phyloP scores from a whole-genome alignment of 2,329 filamentous ascomycete species.

The Gliomastix tumulicola region DNA sequence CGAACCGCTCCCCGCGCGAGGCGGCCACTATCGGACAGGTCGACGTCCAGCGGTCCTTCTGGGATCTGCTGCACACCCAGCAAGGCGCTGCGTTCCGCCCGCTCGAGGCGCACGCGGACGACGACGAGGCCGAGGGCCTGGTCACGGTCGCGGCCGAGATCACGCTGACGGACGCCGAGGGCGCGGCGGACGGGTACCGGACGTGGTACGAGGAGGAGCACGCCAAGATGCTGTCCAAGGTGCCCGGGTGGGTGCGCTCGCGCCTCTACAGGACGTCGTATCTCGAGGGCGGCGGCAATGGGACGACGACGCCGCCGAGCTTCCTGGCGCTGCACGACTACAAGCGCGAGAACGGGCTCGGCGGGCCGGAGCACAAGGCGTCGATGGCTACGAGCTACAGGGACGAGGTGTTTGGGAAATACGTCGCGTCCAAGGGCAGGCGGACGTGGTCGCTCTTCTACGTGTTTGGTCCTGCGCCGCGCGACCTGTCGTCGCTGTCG shows the following conservation, averaged over 20 bases:
- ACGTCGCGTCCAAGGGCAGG: constrained; percentile 48
- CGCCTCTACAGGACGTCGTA: constrained; percentile 62
- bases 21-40: constrained; percentile 47
- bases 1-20: constrained; percentile 46
- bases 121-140: constrained; percentile 52
- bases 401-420: constrained; percentile 49
- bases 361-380: constrained; percentile 55
- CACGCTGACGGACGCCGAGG: constrained; percentile 40
- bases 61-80: constrained; percentile 55
- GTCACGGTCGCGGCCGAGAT: constrained; percentile 58
- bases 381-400: constrained; percentile 57
- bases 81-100: constrained; percentile 49
- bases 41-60: constrained; percentile 64
- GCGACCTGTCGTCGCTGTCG: constrained; percentile 56
- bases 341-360: constrained; percentile 57
- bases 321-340: constrained; percentile 70
- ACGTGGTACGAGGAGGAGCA: constrained; percentile 75
- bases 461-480: constrained; percentile 68
- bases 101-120: constrained; percentile 52
- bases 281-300: constrained; percentile 45
- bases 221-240: constrained; percentile 60
- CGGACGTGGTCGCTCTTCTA: constrained; percentile 69
- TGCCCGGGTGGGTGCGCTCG: constrained; percentile 73
- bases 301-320: no score
- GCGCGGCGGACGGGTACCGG: constrained; percentile 45